Evolutionary conservation across 2,329 filamentous ascomycete genomes (phyloP).

Genomic region (Rhexocercosporidium sp.): DNA sequence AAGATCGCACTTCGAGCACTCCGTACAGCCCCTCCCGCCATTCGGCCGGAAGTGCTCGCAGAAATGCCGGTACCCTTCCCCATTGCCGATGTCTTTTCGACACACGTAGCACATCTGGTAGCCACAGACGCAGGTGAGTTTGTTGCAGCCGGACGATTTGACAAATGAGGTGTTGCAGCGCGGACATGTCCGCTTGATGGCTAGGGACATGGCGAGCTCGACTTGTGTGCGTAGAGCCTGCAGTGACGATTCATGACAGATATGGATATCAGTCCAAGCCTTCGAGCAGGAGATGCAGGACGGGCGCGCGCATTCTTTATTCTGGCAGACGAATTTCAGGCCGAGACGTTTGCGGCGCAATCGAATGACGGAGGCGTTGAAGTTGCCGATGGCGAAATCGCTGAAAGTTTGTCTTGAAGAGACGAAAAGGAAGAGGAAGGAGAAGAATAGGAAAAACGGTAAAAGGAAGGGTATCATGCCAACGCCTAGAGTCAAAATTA

Average conservation of each 20-base stretch:
- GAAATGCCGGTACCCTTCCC: slow-evolving; percentile 89
- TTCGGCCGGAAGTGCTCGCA: slow-evolving; percentile 92
- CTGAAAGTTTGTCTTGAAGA: slow-evolving; percentile 51
- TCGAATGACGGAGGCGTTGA: slow-evolving; percentile 67
- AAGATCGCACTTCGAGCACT: slow-evolving; percentile 83
- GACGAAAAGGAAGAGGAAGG: slow-evolving; percentile 51
- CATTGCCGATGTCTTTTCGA: slow-evolving; percentile 71
- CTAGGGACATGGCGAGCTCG: slow-evolving; percentile 90
- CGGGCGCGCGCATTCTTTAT: slow-evolving; percentile 66
- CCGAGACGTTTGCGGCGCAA: slow-evolving; percentile 74
- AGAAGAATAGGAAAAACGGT: slow-evolving; percentile 54
- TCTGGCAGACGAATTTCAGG: slow-evolving; percentile 78
- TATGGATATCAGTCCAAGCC: slow-evolving; percentile 85
- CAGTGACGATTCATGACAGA: slow-evolving; percentile 84
- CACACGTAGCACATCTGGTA: slow-evolving; percentile 99
- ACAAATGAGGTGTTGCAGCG: slow-evolving; percentile 91
- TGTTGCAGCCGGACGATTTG: slow-evolving; percentile 94
- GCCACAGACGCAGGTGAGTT: slow-evolving; percentile 92
- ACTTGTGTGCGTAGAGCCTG: slow-evolving; percentile 86
- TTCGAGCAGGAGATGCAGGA: slow-evolving; percentile 87
- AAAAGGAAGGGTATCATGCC: slow-evolving; percentile 62
- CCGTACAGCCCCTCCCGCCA: slow-evolving; percentile 73
- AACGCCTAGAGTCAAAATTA: slow-evolving; percentile 57
- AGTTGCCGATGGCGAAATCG: slow-evolving; percentile 50
- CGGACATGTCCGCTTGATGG: slow-evolving; percentile 93